Conservation (phyloP, 2,329 filamentous ascomycete genomes). For the Exophiala sp. region DNA sequence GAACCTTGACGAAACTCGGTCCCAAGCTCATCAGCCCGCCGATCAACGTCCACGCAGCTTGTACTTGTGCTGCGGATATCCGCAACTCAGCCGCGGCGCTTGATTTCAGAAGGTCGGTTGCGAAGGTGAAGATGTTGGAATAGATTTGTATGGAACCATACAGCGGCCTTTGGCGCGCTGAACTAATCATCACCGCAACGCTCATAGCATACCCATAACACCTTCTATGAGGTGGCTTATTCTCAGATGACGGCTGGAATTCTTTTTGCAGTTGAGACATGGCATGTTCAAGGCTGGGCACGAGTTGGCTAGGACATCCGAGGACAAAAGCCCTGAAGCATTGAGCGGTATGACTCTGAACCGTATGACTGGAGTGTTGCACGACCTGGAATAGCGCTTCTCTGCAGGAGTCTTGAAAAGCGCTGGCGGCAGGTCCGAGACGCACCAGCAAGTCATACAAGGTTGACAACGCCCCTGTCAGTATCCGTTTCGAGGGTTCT, state of each 20-base stretch:
- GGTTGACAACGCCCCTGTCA: slow-evolving; percentile 73
- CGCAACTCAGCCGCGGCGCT: slow-evolving; percentile 86
- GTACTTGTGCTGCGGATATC: slow-evolving; percentile 87
- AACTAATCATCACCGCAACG: slow-evolving; percentile 82
- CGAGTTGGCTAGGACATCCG: slow-evolving; percentile 83
- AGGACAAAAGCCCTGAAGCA: slow-evolving; percentile 83
- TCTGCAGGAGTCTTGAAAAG: slow-evolving; percentile 73
- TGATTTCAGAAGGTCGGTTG: slow-evolving; percentile 84
- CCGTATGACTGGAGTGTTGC: slow-evolving; percentile 91
- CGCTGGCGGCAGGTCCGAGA: slow-evolving; percentile 73
- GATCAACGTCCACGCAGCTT: slow-evolving; percentile 96
- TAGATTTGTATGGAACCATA: slow-evolving; percentile 96
- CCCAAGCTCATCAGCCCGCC: slow-evolving; percentile 94
- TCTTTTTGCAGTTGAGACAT: slow-evolving; percentile 93
- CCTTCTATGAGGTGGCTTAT: slow-evolving; percentile 63
- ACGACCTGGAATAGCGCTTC: slow-evolving; percentile 85
- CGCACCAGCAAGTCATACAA: slow-evolving; percentile 70
- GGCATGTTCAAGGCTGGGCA: slow-evolving; percentile 87
- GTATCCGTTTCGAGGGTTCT: slow-evolving; percentile 79
- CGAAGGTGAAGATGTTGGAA: slow-evolving; percentile 82
- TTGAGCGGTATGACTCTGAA: slow-evolving; percentile 81
- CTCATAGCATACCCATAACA: slow-evolving; percentile 91
- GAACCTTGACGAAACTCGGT: slow-evolving; percentile 97
- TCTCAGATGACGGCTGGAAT: slow-evolving; percentile 52
- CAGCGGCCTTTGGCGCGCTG: slow-evolving; percentile 77